Conservation (phyloP, 2,329 filamentous ascomycete genomes). For the Ophiostoma sp. region DNA sequence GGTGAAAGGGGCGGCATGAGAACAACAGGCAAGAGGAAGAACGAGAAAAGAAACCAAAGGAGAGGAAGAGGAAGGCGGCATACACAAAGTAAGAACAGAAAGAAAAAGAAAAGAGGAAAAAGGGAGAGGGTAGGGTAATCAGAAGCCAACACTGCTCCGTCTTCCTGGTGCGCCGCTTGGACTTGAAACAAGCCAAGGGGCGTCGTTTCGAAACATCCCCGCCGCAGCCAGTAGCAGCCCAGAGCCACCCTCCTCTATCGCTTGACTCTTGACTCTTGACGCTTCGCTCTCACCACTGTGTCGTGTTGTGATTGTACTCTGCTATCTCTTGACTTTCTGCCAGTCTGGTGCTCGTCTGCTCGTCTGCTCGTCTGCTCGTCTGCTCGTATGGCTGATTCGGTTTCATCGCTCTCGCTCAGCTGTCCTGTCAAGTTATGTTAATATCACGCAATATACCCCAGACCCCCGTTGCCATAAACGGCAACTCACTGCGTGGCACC, state of each 20-base stretch:
- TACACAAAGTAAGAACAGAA: neutral
- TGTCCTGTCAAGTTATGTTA: constrained; percentile 6
- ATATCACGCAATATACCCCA: neutral
- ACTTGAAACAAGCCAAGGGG: constrained; percentile 22
- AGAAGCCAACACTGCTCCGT: neutral
- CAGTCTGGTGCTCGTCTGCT: neutral
- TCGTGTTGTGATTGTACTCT: neutral
- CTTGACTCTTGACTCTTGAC: neutral
- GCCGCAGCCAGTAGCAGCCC: constrained; percentile 15
- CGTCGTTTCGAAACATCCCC: constrained; percentile 20
- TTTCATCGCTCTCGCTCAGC: neutral
- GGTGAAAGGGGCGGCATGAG: neutral
- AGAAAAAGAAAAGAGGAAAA: neutral
- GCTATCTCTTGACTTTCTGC: neutral
- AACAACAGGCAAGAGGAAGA: neutral
- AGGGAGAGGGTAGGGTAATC: neutral
- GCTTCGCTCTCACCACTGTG: neutral
- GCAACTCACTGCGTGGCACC: neutral
- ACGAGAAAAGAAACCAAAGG: neutral
- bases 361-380: neutral
- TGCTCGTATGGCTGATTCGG: neutral
- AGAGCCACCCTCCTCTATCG: constrained; percentile 19
- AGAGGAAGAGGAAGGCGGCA: neutral
- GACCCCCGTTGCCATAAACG: neutral
- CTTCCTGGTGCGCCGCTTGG: neutral